Conservation (phyloP, 148 eudicot species). For the Chenopodium album region DNA sequence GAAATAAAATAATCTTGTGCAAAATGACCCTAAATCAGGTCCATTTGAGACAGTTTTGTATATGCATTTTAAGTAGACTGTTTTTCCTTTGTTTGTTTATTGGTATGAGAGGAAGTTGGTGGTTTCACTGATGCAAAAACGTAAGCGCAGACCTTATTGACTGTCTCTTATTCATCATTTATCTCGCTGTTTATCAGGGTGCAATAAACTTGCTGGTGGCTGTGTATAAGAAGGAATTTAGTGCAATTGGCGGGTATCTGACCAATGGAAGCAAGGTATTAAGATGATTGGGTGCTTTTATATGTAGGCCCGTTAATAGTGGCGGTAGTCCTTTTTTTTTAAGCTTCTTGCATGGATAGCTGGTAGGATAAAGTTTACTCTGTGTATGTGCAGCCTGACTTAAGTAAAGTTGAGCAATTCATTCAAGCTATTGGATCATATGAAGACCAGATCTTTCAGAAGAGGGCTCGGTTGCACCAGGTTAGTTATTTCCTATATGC, state of each 20-base stretch:
- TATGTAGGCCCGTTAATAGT: constrained; percentile 6
- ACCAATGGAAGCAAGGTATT: constrained; percentile 89
- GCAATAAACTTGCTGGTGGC: constrained; percentile 86
- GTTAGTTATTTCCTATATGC: constrained; percentile 29
- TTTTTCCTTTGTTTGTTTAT: not conserved
- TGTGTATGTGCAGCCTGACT: constrained; percentile 57
- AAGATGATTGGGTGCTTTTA: constrained; percentile 19
- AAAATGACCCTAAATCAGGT: too few relatives aligned
- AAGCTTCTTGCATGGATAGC: not conserved
- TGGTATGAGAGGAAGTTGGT: not conserved
- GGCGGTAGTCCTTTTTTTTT: not conserved
- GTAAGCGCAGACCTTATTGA: not conserved
- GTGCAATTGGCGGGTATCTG: constrained; percentile 72
- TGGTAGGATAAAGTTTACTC: not conserved
- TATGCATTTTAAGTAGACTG: not conserved
- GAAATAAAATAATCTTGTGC: too few relatives aligned
- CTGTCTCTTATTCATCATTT: constrained; percentile 2
- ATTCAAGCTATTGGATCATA: constrained; percentile 96
- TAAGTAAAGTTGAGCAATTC: constrained; percentile 73
- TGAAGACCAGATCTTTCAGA: constrained; percentile 86
- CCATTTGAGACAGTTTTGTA: not conserved
- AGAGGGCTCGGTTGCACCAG: constrained; percentile 85
- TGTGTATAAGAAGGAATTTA: constrained; percentile 86
- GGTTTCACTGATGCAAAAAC: not conserved
- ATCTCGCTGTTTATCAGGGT: constrained; percentile 47